phyloP scores from a whole-genome alignment of 129 eudicot species.

The Calendula officinalis region DNA sequence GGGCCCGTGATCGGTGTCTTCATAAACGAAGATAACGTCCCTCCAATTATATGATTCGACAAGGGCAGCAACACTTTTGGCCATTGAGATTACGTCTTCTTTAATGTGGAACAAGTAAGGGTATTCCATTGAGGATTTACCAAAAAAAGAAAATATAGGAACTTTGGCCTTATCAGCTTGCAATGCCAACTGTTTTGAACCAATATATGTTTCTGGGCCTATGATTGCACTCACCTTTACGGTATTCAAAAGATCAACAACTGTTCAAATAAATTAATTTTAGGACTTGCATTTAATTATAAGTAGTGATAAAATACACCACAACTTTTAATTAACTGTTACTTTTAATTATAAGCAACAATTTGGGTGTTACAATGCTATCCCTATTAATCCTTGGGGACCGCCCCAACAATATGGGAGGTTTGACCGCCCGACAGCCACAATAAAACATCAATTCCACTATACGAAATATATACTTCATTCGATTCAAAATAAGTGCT shows the following conservation, averaged over 20 bases:
- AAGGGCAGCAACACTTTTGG: slow-evolving; percentile 23
- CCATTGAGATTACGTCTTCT: slow-evolving; percentile 18
- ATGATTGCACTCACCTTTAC: slow-evolving; percentile 25
- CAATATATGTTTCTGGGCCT: slow-evolving; percentile 25
- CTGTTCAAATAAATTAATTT: slow-evolving; percentile 1
- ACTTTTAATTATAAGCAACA: too few relatives aligned
- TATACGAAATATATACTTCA: too few relatives aligned
- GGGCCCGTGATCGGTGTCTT: slow-evolving; percentile 24
- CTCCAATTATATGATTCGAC: slow-evolving; percentile 30
- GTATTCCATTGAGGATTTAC: neutral
- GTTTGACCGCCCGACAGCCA: too few relatives aligned
- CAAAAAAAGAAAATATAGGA: slow-evolving; percentile 29
- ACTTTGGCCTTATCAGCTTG: slow-evolving; percentile 19
- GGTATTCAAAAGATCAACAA: slow-evolving; percentile 28
- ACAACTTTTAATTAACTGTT: too few relatives aligned
- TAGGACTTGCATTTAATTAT: too few relatives aligned
- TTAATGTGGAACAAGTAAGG: slow-evolving; percentile 30
- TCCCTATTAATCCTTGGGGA: too few relatives aligned
- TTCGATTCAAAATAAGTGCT: too few relatives aligned
- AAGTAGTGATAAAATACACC: too few relatives aligned
- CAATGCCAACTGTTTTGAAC: slow-evolving; percentile 10
- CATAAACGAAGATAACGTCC: slow-evolving; percentile 20
- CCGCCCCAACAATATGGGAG: too few relatives aligned
- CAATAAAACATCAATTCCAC: too few relatives aligned
- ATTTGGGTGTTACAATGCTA: too few relatives aligned